A percentile compares a stretch with the other conserved stretches of the same genome.
Conservation (phyloP, 352 stramenopile genomes). For the Phytophthora pseudosyringae region DNA sequence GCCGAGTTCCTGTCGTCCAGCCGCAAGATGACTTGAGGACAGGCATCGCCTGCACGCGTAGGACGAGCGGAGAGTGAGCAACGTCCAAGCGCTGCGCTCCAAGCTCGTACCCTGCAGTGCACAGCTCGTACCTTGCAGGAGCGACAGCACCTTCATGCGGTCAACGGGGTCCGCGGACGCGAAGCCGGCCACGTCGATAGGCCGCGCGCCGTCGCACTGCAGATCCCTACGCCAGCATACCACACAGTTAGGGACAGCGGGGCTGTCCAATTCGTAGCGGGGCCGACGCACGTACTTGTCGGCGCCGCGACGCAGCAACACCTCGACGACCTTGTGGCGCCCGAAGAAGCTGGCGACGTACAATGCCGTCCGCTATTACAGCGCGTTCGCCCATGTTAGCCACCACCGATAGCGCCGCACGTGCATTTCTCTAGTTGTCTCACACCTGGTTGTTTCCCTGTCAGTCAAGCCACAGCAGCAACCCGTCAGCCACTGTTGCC, state of each 20-base stretch:
- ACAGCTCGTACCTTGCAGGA: conserved; percentile 52
- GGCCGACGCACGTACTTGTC: conserved; percentile 52
- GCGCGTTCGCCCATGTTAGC: not conserved
- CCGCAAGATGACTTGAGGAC: conserved; percentile 30
- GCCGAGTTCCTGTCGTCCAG: conserved; percentile 26
- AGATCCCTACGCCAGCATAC: conserved; percentile 47
- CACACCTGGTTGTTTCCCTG: conserved; percentile 33
- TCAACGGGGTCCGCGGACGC: conserved; percentile 48
- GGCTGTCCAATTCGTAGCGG: not conserved
- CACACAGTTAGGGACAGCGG: not conserved
- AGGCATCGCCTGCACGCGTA: conserved; percentile 19
- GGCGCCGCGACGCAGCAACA: conserved; percentile 59
- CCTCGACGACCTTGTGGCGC: conserved; percentile 51
- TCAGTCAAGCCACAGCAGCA: conserved; percentile 5
- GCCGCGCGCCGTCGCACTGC: conserved; percentile 46
- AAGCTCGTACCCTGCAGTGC: not conserved
- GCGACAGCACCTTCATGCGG: conserved; percentile 70
- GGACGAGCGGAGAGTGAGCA: not conserved
- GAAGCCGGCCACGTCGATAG: conserved; percentile 57
- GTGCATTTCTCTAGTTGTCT: conserved; percentile 11
- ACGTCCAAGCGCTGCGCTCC: not conserved
- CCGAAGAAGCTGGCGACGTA: conserved; percentile 78
- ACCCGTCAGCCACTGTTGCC: not conserved
- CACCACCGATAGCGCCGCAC: not conserved
- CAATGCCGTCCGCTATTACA: conserved; percentile 54